These are phyloP conservation scores for Pythium biforme DNA, from an alignment of 352 stramenopile species.

Conservation along the genomic window DNA sequence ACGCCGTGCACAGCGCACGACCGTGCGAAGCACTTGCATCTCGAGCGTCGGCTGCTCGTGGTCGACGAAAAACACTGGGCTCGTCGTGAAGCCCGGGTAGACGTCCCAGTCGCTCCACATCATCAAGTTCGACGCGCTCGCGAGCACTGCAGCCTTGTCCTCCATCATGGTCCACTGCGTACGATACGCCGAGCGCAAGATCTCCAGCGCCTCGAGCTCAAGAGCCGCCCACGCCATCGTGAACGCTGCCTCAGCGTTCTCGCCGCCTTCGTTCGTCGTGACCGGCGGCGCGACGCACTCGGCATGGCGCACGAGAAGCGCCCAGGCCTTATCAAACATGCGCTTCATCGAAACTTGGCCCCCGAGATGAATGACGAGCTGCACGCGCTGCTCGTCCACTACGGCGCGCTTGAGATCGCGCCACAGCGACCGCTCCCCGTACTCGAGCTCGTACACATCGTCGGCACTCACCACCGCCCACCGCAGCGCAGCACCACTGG, in stretches of 20 bases:
- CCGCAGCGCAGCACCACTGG: slow-evolving; percentile 26
- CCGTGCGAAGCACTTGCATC: slow-evolving; percentile 76
- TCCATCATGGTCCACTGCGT: slow-evolving; percentile 61
- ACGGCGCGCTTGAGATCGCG: slow-evolving; percentile 31
- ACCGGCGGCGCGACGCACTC: slow-evolving; percentile 24
- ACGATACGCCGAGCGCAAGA: slow-evolving; percentile 61
- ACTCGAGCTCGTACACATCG: slow-evolving; percentile 42
- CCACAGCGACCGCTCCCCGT: slow-evolving; percentile 52
- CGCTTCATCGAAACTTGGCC: slow-evolving; percentile 62
- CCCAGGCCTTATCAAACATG: slow-evolving; percentile 71
- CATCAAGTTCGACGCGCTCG: slow-evolving; percentile 76
- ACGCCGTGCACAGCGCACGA: slow-evolving; percentile 54
- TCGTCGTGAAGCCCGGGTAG: slow-evolving; percentile 63
- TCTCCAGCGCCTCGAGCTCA: slow-evolving; percentile 48
- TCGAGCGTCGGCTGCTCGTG: slow-evolving; percentile 63
- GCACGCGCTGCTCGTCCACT: slow-evolving; percentile 31
- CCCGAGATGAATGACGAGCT: slow-evolving; percentile 64
- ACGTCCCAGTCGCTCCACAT: slow-evolving; percentile 77
- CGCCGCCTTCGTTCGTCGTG: not conserved
- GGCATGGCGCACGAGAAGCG: slow-evolving; percentile 55
- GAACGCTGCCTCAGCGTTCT: slow-evolving; percentile 7
- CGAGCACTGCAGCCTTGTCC: slow-evolving; percentile 52
- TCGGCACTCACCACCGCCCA: slow-evolving; percentile 50
- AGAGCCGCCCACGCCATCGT: slow-evolving; percentile 37
- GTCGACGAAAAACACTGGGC: slow-evolving; percentile 50